Percentiles rank a stretch among this genome's conserved stretches.
These are phyloP conservation scores for Fusarium agapanthi DNA, from an alignment of 2,329 filamentous ascomycete species.

Conservation along the genomic window DNA sequence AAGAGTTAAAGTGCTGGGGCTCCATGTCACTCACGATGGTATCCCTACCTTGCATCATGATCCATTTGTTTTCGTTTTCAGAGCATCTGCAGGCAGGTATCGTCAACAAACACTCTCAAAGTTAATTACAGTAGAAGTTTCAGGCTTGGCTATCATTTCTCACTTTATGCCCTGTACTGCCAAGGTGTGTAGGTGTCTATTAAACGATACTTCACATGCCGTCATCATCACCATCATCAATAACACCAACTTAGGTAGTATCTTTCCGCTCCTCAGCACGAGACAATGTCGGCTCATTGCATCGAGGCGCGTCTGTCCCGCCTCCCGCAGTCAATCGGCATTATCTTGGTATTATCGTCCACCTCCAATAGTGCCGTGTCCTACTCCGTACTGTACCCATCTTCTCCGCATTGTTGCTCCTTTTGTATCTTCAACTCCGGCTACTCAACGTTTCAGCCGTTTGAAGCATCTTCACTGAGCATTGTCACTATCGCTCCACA, in stretches of 20 bases:
- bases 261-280: background rate
- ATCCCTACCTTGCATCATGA: background rate
- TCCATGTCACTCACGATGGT: background rate
- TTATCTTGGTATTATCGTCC: slow-evolving; percentile 10
- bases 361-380: background rate
- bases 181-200: background rate
- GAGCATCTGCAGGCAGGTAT: background rate
- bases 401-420: slow-evolving; percentile 8
- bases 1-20: background rate
- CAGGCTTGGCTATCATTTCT: background rate
- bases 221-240: background rate
- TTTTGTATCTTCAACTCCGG: background rate
- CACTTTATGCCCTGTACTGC: background rate
- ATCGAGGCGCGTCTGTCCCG: slow-evolving; percentile 23
- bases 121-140: background rate
- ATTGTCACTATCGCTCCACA: slow-evolving; percentile 15
- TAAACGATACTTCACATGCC: background rate
- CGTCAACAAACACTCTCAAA: slow-evolving; percentile 1
- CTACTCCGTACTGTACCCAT: slow-evolving; percentile 1
- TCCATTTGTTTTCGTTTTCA: slow-evolving; percentile 2
- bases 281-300: slow-evolving; percentile 23
- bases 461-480: slow-evolving; percentile 3
- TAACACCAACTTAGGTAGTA: background rate
- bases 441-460: background rate
- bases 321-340: background rate